Evolutionary conservation across 805 yeast species (phyloP).

Genomic region (Cyberlindnera lachancei): DNA sequence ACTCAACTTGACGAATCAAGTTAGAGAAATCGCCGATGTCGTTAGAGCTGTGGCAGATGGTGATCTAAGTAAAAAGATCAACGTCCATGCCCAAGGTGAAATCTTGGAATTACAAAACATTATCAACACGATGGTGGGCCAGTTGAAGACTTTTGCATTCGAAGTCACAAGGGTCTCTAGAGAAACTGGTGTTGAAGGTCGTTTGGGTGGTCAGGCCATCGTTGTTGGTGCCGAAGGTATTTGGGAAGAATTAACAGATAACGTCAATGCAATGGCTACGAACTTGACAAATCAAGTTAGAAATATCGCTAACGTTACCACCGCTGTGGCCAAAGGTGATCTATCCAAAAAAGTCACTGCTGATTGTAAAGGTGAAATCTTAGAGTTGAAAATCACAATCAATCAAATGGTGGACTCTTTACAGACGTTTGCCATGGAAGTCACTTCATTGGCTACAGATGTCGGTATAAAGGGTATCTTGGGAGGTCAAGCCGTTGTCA

Average conservation of each 20-base stretch:
- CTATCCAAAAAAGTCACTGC: constrained; percentile 79
- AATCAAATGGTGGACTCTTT: constrained; percentile 90
- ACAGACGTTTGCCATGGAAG: constrained; percentile 83
- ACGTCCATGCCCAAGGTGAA: constrained; percentile 88
- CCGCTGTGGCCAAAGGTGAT: constrained; percentile 86
- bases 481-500: constrained; percentile 87
- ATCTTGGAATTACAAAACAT: constrained; percentile 77
- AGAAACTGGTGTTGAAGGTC: constrained; percentile 85
- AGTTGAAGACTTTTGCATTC: constrained; percentile 77
- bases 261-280: constrained; percentile 86
- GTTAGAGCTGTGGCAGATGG: constrained; percentile 92
- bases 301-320: constrained; percentile 81
- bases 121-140: constrained; percentile 85
- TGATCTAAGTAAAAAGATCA: constrained; percentile 73
- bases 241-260: constrained; percentile 84
- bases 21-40: constrained; percentile 81
- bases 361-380: constrained; percentile 85
- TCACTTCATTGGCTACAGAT: constrained; percentile 83
- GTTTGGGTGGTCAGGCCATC: constrained; percentile 82
- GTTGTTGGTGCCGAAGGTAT: constrained; percentile 80
- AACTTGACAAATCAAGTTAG: constrained; percentile 83
- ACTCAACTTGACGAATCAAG: constrained; percentile 77
- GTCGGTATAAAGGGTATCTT: constrained; percentile 90
- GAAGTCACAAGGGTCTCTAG: constrained; percentile 85
- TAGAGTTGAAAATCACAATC: constrained; percentile 78